Conservation (phyloP, 257 asterid species). For the Solanum virginianum region DNA sequence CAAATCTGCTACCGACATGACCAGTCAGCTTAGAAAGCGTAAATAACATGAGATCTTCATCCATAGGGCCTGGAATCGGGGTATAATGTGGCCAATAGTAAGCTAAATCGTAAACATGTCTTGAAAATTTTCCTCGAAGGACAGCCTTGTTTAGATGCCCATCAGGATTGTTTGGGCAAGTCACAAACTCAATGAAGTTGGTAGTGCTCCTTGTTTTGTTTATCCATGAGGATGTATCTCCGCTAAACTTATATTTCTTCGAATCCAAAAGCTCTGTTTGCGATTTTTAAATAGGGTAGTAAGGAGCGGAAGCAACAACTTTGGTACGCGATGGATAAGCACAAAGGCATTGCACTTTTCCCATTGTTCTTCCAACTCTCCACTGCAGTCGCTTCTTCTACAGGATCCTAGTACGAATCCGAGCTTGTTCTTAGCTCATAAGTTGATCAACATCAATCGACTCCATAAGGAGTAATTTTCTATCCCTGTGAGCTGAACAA, state of each 20-base stretch:
- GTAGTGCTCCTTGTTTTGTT: neutral
- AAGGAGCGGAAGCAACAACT: no score
- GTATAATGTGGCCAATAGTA: slow-evolving; percentile 16
- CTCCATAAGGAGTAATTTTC: no score
- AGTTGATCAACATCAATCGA: no score
- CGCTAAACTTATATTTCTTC: neutral
- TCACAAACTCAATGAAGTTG: slow-evolving; percentile 1
- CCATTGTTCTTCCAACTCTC: no score
- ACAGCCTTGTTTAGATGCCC: neutral
- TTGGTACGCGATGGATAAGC: no score
- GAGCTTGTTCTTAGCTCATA: no score
- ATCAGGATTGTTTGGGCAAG: slow-evolving; percentile 12
- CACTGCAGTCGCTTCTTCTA: no score
- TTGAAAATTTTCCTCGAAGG: neutral
- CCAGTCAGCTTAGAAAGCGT: slow-evolving; percentile 9
- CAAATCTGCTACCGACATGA: slow-evolving; percentile 3
- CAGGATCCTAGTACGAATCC: no score
- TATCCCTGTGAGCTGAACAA: no score
- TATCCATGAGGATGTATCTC: neutral
- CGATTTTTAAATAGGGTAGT: neutral
- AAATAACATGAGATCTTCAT: slow-evolving; percentile 10
- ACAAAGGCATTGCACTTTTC: no score
- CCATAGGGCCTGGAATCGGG: neutral
- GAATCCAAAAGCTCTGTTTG: slow-evolving; percentile 3
- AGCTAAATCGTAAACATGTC: slow-evolving; percentile 1